phyloP scores from a whole-genome alignment of 2,329 filamentous ascomycete genomes.

The Ramularia collo-cygni region DNA sequence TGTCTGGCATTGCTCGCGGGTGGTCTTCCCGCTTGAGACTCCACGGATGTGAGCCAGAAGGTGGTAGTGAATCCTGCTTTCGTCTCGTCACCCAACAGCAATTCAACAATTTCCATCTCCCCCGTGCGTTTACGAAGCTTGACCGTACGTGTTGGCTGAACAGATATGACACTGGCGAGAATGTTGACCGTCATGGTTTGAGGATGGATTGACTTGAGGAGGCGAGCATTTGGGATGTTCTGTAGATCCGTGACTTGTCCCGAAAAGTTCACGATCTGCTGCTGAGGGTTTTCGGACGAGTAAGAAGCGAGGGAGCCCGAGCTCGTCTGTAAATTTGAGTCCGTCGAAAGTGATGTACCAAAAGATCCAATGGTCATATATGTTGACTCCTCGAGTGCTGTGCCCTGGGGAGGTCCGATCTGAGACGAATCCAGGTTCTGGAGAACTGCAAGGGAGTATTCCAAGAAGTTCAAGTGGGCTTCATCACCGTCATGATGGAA shows the following conservation, averaged over 20 bases:
- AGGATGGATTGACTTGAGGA: constrained; percentile 62
- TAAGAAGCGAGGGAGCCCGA: constrained; percentile 5
- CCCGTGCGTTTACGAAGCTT: constrained; percentile 47
- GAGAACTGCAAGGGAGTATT: constrained; percentile 69
- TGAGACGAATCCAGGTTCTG: constrained; percentile 60
- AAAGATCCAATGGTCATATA: constrained; percentile 35
- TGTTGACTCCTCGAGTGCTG: constrained; percentile 27
- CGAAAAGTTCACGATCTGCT: constrained; percentile 31
- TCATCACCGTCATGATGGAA: constrained; percentile 13
- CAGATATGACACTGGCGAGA: constrained; percentile 70
- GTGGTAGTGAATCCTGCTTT: constrained; percentile 71
- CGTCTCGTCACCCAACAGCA: constrained; percentile 81
- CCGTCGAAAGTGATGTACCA: constrained; percentile 20
- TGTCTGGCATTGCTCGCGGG: constrained; percentile 8
- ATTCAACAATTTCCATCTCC: constrained; percentile 61
- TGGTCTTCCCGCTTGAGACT: constrained; percentile 19
- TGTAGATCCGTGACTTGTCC: constrained; percentile 56
- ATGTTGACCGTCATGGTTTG: constrained; percentile 78
- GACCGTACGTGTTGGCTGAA: constrained; percentile 61
- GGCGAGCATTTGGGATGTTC: constrained; percentile 60
- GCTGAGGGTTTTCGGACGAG: constrained; percentile 5
- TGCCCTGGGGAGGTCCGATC: constrained; percentile 30
- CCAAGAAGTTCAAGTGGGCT: constrained; percentile 58
- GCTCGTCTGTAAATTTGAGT: constrained; percentile 23
- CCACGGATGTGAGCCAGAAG: constrained; percentile 62